Evolutionary conservation across 495 filamentous ascomycete genomes (phyloP).

Genomic region (Jackrogersella minutella): DNA sequence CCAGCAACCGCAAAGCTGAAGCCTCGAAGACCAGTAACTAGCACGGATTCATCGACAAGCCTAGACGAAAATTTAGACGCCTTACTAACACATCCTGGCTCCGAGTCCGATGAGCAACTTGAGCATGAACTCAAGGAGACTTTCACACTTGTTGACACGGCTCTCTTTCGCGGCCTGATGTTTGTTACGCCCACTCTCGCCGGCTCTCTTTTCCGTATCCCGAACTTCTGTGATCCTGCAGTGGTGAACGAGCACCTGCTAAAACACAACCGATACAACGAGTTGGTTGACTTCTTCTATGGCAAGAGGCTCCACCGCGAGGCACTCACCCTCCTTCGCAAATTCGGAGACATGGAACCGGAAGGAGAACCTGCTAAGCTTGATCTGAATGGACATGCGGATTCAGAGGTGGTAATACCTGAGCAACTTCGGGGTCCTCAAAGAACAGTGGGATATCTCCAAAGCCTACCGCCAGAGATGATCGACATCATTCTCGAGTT

Average conservation of each 20-base stretch:
- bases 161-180: conserved; percentile 93
- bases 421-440: conserved; percentile 81
- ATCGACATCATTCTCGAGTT: conserved; percentile 94
- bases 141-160: conserved; percentile 88
- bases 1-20: conserved; percentile 76
- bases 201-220: conserved; percentile 90
- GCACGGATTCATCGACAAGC: conserved; percentile 46
- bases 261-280: conserved; percentile 87
- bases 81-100: conserved; percentile 55
- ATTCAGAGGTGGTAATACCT: conserved; percentile 55
- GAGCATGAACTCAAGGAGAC: conserved; percentile 73
- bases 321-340: conserved; percentile 81
- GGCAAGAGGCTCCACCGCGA: conserved; percentile 93
- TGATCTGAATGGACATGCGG: conserved; percentile 40
- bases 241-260: conserved; percentile 93
- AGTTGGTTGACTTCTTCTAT: conserved; percentile 95
- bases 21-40: conserved; percentile 60
- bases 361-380: conserved; percentile 48
- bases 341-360: conserved; percentile 79
- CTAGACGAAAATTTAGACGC: conserved; percentile 62
- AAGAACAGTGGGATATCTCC: conserved; percentile 87
- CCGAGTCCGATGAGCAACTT: conserved; percentile 67
- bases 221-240: conserved; percentile 95
- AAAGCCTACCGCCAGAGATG: conserved; percentile 83
- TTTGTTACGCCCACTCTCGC: conserved; percentile 83